These are phyloP conservation scores for Blastocystis sp. DNA, from an alignment of 352 stramenopile species.

Conservation along the genomic window DNA sequence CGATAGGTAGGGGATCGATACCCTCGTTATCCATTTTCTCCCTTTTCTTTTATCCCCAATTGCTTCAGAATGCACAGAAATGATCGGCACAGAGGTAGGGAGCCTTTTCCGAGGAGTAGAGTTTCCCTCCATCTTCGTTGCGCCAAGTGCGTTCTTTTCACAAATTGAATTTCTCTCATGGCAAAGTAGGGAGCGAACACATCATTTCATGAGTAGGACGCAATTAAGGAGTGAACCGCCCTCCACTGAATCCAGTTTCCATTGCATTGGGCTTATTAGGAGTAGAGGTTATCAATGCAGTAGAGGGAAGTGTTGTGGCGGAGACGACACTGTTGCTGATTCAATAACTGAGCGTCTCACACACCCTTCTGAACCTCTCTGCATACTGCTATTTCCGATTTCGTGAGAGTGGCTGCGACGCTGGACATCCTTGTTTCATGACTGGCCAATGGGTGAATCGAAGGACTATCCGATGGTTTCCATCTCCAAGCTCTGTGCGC, in stretches of 20 bases:
- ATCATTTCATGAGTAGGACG: background rate
- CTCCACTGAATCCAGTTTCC: background rate
- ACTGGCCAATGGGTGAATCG: background rate
- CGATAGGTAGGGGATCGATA: slow-evolving; percentile 66
- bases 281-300: background rate
- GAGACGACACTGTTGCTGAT: background rate
- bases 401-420: background rate
- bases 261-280: background rate
- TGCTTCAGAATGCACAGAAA: background rate
- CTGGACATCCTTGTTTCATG: background rate
- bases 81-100: background rate
- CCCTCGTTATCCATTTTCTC: slow-evolving; percentile 67
- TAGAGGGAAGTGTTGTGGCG: background rate
- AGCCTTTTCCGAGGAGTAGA: background rate
- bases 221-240: background rate
- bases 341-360: background rate
- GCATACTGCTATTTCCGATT: background rate
- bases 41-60: slow-evolving; percentile 28
- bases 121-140: slow-evolving; percentile 54
- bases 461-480: background rate
- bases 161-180: background rate
- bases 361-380: background rate
- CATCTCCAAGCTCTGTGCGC: background rate
- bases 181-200: background rate
- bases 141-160: slow-evolving; percentile 54